phyloP scores from a whole-genome alignment of 306 rosid genomes.

The Crataegus laevigata region DNA sequence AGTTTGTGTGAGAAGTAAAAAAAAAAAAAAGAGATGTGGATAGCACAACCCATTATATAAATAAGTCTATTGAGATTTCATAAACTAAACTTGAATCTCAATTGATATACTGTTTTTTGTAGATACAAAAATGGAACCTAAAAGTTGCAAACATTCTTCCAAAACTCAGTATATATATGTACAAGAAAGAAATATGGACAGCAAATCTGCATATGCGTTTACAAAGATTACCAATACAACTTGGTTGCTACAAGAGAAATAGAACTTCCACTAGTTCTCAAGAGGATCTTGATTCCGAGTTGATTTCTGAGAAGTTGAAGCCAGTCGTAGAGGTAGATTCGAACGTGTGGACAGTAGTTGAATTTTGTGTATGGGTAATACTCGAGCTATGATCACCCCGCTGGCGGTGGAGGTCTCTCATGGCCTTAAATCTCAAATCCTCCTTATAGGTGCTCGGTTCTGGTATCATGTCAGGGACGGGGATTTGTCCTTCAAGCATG shows the following conservation, averaged over 20 bases:
- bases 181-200: neutral
- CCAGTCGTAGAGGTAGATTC: slow-evolving; percentile 29
- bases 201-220: neutral
- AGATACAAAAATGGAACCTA: neutral
- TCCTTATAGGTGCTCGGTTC: slow-evolving; percentile 32
- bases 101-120: no score
- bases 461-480: slow-evolving; percentile 39
- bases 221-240: neutral
- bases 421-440: slow-evolving; percentile 70
- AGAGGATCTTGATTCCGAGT: slow-evolving; percentile 14
- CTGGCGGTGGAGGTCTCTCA: slow-evolving; percentile 48
- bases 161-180: neutral
- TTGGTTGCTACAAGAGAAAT: neutral
- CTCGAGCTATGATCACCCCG: slow-evolving; percentile 25
- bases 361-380: slow-evolving; percentile 31
- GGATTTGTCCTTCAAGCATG: slow-evolving; percentile 51
- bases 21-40: no score
- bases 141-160: neutral
- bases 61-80: no score
- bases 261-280: slow-evolving; percentile 7
- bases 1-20: no score
- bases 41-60: no score
- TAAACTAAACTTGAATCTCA: no score
- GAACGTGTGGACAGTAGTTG: slow-evolving; percentile 27
- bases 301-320: slow-evolving; percentile 18